These are phyloP conservation scores for Neurospora cerealis DNA, from an alignment of 495 filamentous ascomycete species.

Conservation along the genomic window DNA sequence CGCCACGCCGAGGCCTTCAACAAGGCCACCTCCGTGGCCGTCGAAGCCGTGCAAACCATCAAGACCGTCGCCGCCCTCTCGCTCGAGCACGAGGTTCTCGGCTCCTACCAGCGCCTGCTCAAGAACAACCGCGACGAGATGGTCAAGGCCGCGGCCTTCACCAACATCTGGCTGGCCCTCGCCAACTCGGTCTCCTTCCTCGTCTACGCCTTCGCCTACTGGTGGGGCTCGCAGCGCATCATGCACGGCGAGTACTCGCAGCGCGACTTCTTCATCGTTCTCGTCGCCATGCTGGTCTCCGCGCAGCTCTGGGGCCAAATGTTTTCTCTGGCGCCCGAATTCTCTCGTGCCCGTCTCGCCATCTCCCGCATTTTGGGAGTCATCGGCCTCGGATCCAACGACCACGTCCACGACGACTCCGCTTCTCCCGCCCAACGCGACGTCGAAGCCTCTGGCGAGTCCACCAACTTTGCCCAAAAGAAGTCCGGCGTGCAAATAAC, in stretches of 20 bases:
- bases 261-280: slow-evolving; percentile 74
- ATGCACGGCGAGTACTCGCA: slow-evolving; percentile 52
- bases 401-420: neutral
- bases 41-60: slow-evolving; percentile 76
- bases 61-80: slow-evolving; percentile 69
- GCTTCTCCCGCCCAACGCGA: neutral
- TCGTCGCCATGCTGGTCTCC: slow-evolving; percentile 32
- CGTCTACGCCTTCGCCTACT: slow-evolving; percentile 64
- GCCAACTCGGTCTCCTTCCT: slow-evolving; percentile 70
- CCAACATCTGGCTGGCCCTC: slow-evolving; percentile 50
- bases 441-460: slow-evolving; percentile 45
- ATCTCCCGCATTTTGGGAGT: slow-evolving; percentile 9
- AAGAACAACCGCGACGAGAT: slow-evolving; percentile 5
- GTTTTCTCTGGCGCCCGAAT: slow-evolving; percentile 20
- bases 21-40: slow-evolving; percentile 63
- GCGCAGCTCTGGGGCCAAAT: slow-evolving; percentile 21
- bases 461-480: slow-evolving; percentile 30
- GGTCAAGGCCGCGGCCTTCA: slow-evolving; percentile 5
- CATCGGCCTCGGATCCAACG: slow-evolving; percentile 5
- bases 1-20: slow-evolving; percentile 61
- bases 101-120: slow-evolving; percentile 40
- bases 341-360: slow-evolving; percentile 15
- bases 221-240: slow-evolving; percentile 68
- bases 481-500: slow-evolving; percentile 40
- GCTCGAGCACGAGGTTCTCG: slow-evolving; percentile 51